Conservation (phyloP, 352 stramenopile species). For the Phytophthora rubi region DNA sequence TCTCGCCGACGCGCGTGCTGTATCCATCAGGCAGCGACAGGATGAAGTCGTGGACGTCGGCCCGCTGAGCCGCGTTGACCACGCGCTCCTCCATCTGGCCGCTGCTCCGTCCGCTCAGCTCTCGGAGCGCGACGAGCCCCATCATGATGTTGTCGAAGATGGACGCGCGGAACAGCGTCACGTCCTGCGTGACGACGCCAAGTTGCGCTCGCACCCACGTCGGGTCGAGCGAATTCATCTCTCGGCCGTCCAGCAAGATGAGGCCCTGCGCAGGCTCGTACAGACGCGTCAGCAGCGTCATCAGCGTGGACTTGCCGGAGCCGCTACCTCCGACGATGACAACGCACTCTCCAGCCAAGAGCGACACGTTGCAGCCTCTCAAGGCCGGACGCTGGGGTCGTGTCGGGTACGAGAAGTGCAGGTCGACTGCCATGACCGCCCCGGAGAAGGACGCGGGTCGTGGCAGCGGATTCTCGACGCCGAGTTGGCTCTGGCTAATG, state of each 20-base stretch:
- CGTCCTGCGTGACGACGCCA: constrained; percentile 41
- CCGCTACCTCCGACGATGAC: constrained; percentile 47
- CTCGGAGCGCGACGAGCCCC: constrained; percentile 33
- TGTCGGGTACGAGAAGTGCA: constrained; percentile 33
- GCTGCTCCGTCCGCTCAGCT: constrained; percentile 39
- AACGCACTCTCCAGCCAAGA: constrained; percentile 49
- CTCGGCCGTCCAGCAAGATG: constrained; percentile 47
- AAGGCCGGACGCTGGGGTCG: constrained; percentile 26
- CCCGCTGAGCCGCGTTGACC: constrained; percentile 60
- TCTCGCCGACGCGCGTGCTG: constrained; percentile 42
- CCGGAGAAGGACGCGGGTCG: constrained; percentile 12
- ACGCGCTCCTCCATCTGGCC: constrained; percentile 66
- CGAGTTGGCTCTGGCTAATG: constrained; percentile 2
- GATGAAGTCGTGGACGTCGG: constrained; percentile 68
- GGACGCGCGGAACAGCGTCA: constrained; percentile 52
- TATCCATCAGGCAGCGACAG: constrained; percentile 85
- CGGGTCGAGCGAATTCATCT: constrained; percentile 41
- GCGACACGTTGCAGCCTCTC: constrained; percentile 35
- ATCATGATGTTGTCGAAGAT: constrained; percentile 67
- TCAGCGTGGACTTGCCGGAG: constrained; percentile 41
- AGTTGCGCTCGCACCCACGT: constrained; percentile 49
- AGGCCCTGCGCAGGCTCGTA: constrained; percentile 35
- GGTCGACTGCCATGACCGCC: constrained; percentile 26
- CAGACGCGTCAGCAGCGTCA: constrained; percentile 40
- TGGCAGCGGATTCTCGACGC: constrained; percentile 18